These are phyloP conservation scores for Metschnikowia cubensis DNA, from an alignment of 805 yeast genomes.

Conservation along the genomic window DNA sequence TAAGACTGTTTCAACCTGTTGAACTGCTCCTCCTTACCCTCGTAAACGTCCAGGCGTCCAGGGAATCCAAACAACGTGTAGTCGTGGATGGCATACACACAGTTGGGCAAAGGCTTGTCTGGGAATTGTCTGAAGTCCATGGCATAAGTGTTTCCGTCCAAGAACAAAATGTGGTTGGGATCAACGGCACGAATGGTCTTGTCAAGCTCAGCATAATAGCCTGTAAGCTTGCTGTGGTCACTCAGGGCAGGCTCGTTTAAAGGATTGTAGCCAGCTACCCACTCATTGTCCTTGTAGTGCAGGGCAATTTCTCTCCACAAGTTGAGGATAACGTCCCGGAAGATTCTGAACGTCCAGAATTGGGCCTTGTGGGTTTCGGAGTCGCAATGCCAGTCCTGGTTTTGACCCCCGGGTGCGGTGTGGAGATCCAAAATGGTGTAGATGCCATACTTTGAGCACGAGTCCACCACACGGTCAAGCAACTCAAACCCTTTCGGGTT, in stretches of 20 bases:
- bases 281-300: conserved; percentile 43
- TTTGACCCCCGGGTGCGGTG: conserved; percentile 51
- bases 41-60: conserved; percentile 27
- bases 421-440: conserved; percentile 49
- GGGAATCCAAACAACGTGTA: conserved; percentile 47
- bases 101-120: conserved; percentile 33
- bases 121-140: conserved; percentile 49
- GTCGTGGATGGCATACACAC: conserved; percentile 51
- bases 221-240: conserved; percentile 38
- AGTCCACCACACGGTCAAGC: conserved; percentile 41
- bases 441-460: conserved; percentile 44
- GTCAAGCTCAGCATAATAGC: conserved; percentile 37
- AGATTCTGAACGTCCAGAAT: conserved; percentile 48
- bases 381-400: conserved; percentile 53
- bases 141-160: conserved; percentile 51
- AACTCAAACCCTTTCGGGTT: conserved; percentile 44
- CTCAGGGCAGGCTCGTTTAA: conserved; percentile 50
- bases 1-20: conserved; percentile 36
- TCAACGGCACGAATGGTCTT: conserved; percentile 41
- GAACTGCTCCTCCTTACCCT: conserved; percentile 33
- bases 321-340: conserved; percentile 44
- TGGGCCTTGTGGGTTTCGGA: conserved; percentile 44
- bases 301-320: conserved; percentile 45
- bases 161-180: conserved; percentile 45
- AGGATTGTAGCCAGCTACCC: conserved; percentile 55